These are phyloP conservation scores for Flaveria floridana DNA, from an alignment of 140 eudicot species.

Conservation along the genomic window DNA sequence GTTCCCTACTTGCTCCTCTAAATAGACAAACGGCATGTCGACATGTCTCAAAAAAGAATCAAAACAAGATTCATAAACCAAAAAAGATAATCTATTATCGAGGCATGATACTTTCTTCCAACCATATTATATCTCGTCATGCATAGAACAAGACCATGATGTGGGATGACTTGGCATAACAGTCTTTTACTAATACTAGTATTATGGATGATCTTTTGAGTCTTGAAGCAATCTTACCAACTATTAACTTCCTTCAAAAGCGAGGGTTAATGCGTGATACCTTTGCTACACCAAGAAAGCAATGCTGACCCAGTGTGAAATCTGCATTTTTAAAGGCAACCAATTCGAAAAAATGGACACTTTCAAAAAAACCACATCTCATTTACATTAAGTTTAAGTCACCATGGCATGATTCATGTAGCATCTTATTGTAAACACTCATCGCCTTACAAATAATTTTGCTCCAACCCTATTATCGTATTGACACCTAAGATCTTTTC, in stretches of 20 bases:
- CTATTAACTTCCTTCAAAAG: conserved; percentile 82
- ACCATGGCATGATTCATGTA: conserved; percentile 50
- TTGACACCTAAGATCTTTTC: conserved; percentile 30
- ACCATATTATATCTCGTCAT: conserved; percentile 30
- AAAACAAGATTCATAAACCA: conserved; percentile 3
- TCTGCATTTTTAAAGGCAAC: conserved; percentile 98
- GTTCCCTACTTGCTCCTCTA: conserved; percentile 8
- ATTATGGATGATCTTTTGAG: conserved; percentile 51
- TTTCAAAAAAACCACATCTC: conserved; percentile 60
- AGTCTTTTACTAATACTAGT: conserved; percentile 28
- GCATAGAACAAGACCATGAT: conserved; percentile 41
- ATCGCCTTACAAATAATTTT: conserved; percentile 30
- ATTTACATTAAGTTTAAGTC: conserved; percentile 45
- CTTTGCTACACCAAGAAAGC: conserved; percentile 89
- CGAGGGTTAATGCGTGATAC: conserved; percentile 62
- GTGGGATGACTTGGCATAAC: conserved; percentile 24
- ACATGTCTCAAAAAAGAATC: conserved; percentile 28
- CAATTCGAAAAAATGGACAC: conserved; percentile 82
- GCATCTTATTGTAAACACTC: conserved; percentile 41
- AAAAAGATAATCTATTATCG: conserved; percentile 22
- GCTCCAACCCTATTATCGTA: conserved; percentile 35
- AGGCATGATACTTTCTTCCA: conserved; percentile 33
- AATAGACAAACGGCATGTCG: conserved; percentile 18
- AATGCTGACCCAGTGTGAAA: conserved; percentile 75
- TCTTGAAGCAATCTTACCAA: conserved; percentile 97